Percentiles rank a stretch among this genome's conserved stretches.
Evolutionary conservation across 306 rosid species (phyloP).

Genomic region (Cyamopsis tetragonoloba): DNA sequence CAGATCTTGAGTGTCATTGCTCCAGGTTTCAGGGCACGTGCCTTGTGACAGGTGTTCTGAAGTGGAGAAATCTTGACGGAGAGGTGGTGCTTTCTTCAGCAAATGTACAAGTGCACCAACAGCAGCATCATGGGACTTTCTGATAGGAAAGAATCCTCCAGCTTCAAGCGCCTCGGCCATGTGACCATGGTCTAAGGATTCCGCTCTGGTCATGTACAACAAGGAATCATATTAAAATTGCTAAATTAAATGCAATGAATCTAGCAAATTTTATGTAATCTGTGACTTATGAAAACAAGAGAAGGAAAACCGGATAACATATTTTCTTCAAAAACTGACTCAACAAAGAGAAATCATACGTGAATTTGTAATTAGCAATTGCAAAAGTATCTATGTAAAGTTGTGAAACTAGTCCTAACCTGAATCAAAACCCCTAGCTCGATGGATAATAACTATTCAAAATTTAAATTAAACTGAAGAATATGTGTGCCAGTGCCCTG

Average conservation of each 20-base stretch:
- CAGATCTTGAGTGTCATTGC: slow-evolving; percentile 34
- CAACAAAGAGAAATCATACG: neutral
- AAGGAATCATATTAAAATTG: slow-evolving; percentile 2
- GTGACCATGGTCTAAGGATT: slow-evolving; percentile 49
- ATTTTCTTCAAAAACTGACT: neutral
- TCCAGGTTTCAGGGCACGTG: slow-evolving; percentile 31
- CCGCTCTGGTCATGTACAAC: slow-evolving; percentile 43
- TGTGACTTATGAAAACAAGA: neutral
- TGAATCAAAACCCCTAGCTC: neutral
- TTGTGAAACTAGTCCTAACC: neutral
- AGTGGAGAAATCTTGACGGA: slow-evolving; percentile 50
- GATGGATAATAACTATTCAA: neutral
- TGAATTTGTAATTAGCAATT: neutral
- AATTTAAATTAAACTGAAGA: neutral
- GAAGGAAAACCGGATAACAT: neutral
- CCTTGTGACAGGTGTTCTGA: slow-evolving; percentile 33
- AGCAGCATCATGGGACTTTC: slow-evolving; percentile 76
- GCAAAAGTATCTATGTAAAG: neutral
- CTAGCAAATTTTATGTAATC: neutral
- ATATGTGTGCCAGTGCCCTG: neutral
- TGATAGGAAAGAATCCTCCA: slow-evolving; percentile 55
- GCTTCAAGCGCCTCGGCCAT: slow-evolving; percentile 42
- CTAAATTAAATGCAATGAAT: neutral
- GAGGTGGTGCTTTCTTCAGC: slow-evolving; percentile 80
- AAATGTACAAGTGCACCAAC: slow-evolving; percentile 72